These are phyloP conservation scores for Apiospora arundinis DNA, from an alignment of 2,329 filamentous ascomycete genomes.

Conservation along the genomic window DNA sequence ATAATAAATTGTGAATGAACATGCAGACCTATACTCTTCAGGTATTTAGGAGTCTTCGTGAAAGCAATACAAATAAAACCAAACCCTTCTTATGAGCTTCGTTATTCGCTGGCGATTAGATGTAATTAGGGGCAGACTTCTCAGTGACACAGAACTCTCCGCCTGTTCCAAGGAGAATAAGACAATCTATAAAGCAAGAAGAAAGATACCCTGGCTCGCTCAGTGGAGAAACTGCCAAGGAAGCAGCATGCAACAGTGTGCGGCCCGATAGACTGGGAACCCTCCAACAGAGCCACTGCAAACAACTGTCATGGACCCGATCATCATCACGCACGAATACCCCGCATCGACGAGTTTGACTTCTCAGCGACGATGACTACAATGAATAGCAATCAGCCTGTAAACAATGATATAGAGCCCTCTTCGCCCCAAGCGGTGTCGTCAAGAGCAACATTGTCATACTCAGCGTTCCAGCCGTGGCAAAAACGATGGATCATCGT, in stretches of 20 bases:
- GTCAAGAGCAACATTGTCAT: background rate
- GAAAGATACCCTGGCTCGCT: background rate
- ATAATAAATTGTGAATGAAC: background rate
- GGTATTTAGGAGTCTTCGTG: no score
- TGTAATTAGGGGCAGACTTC: background rate
- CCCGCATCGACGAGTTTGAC: background rate
- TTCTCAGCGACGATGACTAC: background rate
- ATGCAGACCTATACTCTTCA: no score
- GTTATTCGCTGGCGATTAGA: no score
- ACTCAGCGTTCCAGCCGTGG: conserved; percentile 23
- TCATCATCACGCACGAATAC: background rate
- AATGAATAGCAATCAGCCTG: background rate
- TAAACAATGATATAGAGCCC: background rate
- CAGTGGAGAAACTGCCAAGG: background rate
- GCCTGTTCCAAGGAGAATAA: background rate
- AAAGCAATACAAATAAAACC: no score
- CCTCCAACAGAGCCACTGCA: background rate
- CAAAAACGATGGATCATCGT: conserved; percentile 24
- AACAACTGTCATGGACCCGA: background rate
- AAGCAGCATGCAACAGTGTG: background rate
- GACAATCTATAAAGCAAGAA: background rate
- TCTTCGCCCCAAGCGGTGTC: background rate
- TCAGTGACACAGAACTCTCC: background rate
- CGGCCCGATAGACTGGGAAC: background rate
- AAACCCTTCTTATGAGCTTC: no score